Conservation (phyloP, 495 filamentous ascomycete genomes). For the Endocarpon pusillum region DNA sequence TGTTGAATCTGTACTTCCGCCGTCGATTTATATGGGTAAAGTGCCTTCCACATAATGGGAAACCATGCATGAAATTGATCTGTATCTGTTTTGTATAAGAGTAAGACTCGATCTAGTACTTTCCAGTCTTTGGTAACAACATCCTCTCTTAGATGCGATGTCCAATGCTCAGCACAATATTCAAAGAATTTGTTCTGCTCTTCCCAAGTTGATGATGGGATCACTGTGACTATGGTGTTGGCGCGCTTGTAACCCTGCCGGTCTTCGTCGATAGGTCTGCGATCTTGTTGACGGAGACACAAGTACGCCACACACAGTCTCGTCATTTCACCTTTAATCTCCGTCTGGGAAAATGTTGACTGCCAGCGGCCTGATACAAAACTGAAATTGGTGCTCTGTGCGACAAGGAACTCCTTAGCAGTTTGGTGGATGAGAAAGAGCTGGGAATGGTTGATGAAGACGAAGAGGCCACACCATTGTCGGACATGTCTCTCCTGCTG, state of each 20-base stretch:
- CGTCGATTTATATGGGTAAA: not conserved
- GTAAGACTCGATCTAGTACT: not conserved
- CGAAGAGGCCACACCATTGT: conserved; percentile 23
- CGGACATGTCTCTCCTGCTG: conserved; percentile 13
- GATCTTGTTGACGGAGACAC: not conserved
- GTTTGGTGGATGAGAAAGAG: conserved; percentile 30
- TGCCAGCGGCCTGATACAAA: not conserved
- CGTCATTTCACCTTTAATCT: not conserved
- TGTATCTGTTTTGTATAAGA: not conserved
- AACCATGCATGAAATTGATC: not conserved
- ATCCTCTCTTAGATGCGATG: not conserved
- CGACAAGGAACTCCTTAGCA: conserved; percentile 19
- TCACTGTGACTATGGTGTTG: too few relatives aligned
- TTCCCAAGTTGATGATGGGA: too few relatives aligned
- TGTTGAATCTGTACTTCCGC: not conserved
- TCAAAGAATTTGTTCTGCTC: not conserved
- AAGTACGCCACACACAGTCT: not conserved
- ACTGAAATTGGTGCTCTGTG: not conserved
- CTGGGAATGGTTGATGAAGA: conserved; percentile 16
- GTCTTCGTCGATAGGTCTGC: not conserved
- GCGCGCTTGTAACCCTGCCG: too few relatives aligned
- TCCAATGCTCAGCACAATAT: not conserved
- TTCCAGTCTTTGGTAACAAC: not conserved
- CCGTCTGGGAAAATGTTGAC: not conserved
- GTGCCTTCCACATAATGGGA: not conserved